phyloP scores from a whole-genome alignment of 208 protist species.

The Blechomonas ayalai region DNA sequence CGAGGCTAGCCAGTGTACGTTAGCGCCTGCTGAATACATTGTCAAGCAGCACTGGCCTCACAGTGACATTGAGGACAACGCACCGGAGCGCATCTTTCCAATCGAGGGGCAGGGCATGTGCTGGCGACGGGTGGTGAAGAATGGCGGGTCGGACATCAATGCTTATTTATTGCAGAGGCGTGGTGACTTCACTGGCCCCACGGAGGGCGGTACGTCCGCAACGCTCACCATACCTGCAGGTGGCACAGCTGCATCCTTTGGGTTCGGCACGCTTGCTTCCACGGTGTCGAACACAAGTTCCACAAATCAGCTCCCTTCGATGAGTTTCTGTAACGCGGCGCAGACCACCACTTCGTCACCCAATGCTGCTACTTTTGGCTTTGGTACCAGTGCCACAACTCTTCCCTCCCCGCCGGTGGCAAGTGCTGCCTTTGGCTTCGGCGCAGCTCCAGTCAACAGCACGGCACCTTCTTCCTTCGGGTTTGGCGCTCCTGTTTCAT shows the following conservation, averaged over 20 bases:
- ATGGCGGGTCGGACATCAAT: conserved; percentile 68
- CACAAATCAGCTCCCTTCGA: too few species aligned
- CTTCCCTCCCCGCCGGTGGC: background rate
- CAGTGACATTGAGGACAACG: conserved; percentile 83
- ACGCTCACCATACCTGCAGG: conserved; percentile 3
- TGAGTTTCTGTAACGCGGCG: too few species aligned
- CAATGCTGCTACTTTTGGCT: conserved; percentile 14
- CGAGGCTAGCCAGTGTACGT: conserved; percentile 53
- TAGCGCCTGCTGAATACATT: conserved; percentile 74
- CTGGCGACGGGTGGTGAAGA: conserved; percentile 65
- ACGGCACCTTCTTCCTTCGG: background rate
- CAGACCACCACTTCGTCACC: conserved; percentile 3
- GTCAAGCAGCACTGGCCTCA: conserved; percentile 84
- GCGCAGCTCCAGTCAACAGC: conserved; percentile 7
- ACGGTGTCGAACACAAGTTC: too few species aligned
- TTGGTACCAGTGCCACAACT: conserved; percentile 7
- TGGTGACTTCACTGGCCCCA: background rate
- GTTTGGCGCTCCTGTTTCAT: conserved; percentile 10
- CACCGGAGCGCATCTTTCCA: conserved; percentile 75
- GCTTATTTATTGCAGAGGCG: conserved; percentile 59
- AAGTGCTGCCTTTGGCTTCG: conserved; percentile 17
- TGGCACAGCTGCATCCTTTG: conserved; percentile 15
- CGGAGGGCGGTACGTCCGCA: background rate
- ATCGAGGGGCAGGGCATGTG: conserved; percentile 64
- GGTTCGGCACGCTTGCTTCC: conserved; percentile 16